A percentile compares a stretch with the other conserved stretches of the same genome.
Conservation (phyloP, 805 yeast species). For the Hanseniaspora meyeri region DNA sequence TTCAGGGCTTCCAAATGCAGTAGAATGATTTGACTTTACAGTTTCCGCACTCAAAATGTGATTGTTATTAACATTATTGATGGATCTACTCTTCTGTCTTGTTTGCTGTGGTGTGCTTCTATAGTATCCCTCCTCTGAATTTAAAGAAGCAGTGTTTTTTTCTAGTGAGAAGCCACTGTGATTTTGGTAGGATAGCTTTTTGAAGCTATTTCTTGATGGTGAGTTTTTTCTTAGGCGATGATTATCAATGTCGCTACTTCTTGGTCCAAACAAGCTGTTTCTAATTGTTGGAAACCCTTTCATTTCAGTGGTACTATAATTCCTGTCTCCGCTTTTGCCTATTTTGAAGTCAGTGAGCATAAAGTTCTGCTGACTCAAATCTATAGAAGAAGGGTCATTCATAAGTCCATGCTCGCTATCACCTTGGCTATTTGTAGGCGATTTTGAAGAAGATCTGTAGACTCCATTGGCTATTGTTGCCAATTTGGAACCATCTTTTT, state of each 20-base stretch:
- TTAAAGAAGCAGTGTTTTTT: not conserved
- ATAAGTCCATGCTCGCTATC: not conserved
- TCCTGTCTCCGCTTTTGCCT: not conserved
- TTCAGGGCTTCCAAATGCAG: not conserved
- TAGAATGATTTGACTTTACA: not conserved
- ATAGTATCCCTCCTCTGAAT: not conserved
- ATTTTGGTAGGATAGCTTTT: not conserved
- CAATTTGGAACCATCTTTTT: not conserved
- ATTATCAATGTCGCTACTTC: not conserved
- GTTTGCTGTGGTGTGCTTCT: not conserved
- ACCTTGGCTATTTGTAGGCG: not conserved
- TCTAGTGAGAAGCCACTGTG: not conserved
- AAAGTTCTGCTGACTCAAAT: not conserved
- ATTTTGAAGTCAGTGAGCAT: conserved; percentile 6
- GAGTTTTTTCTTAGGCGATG: not conserved
- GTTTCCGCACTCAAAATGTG: not conserved
- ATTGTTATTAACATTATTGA: not conserved
- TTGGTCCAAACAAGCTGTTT: not conserved
- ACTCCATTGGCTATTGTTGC: not conserved
- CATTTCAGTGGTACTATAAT: not conserved
- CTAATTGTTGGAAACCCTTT: conserved; percentile 2
- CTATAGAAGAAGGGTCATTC: not conserved
- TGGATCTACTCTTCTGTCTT: not conserved
- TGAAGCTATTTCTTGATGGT: not conserved
- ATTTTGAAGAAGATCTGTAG: no score